These are phyloP conservation scores for Vaccinium myrtillus DNA, from an alignment of 148 eudicot genomes.

Conservation along the genomic window DNA sequence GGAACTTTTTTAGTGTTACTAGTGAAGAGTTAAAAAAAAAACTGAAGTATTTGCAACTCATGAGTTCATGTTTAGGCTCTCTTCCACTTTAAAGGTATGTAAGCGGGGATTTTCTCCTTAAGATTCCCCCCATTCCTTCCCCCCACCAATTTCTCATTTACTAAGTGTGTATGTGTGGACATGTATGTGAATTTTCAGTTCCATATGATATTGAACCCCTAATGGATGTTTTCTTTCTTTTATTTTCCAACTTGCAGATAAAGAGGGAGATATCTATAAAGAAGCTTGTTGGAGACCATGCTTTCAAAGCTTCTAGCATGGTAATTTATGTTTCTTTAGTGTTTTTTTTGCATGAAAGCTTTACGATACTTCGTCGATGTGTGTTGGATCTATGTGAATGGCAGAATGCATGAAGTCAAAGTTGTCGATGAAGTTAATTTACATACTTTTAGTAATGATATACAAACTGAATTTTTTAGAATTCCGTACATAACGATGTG, in stretches of 20 bases:
- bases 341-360: background rate
- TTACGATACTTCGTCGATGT: background rate
- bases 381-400: background rate
- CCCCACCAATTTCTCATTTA: background rate
- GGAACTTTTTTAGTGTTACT: background rate
- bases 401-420: background rate
- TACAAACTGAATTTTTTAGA: no score
- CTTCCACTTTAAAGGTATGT: background rate
- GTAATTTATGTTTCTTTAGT: slow-evolving; percentile 11
- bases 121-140: background rate
- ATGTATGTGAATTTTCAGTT: background rate
- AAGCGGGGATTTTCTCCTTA: background rate
- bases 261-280: slow-evolving; percentile 92
- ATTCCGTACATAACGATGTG: no score
- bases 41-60: background rate
- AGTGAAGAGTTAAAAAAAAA: background rate
- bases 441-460: no score
- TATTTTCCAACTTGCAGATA: slow-evolving; percentile 52
- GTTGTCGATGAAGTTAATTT: background rate
- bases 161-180: background rate
- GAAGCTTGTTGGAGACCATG: slow-evolving; percentile 68
- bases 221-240: background rate
- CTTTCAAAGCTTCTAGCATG: slow-evolving; percentile 19
- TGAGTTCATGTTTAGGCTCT: background rate
- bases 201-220: background rate